phyloP scores from a whole-genome alignment of 2,329 filamentous ascomycete genomes.

The Fusarium veterinarium region DNA sequence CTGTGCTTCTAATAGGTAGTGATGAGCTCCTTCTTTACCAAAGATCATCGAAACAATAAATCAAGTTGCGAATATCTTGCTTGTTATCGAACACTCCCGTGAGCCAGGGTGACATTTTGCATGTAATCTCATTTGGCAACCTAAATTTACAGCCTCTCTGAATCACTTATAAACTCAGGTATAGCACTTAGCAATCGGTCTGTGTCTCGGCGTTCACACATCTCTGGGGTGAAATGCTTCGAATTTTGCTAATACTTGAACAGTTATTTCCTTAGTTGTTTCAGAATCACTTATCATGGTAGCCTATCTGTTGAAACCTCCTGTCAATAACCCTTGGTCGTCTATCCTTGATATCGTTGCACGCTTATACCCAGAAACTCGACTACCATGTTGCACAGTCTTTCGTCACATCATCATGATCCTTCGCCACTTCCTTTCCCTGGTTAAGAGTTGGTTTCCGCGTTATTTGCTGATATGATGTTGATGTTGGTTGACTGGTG shows the following conservation, averaged over 20 bases:
- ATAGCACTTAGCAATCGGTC: neutral
- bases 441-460: neutral
- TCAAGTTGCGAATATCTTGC: neutral
- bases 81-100: neutral
- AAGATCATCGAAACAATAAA: neutral
- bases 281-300: neutral
- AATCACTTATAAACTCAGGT: neutral
- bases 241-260: neutral
- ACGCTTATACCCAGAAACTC: neutral
- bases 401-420: neutral
- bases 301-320: neutral
- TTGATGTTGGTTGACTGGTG: neutral
- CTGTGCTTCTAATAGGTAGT: neutral
- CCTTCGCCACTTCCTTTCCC: neutral
- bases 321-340: neutral
- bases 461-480: neutral
- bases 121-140: neutral
- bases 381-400: neutral
- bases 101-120: neutral
- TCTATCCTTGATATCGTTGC: neutral
- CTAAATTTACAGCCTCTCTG: neutral
- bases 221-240: neutral
- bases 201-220: neutral
- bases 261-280: neutral
- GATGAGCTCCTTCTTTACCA: neutral